Percentiles rank a stretch among this genome's conserved stretches.
Evolutionary conservation across 176 grass and related monocot genomes (phyloP).

Genomic region (Lolium multiflorum): DNA sequence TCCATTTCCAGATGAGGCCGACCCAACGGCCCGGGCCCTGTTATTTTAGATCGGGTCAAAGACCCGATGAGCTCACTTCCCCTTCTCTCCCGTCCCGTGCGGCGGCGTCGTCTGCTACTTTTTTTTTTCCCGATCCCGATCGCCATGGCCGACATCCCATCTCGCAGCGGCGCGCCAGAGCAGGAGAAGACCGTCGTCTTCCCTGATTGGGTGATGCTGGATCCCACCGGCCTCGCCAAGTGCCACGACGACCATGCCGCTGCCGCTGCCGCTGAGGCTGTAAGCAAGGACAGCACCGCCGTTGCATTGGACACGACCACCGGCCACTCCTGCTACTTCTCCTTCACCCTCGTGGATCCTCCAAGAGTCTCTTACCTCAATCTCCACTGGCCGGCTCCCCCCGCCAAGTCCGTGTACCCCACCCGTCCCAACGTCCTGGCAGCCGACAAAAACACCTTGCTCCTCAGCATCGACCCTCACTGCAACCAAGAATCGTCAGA

Average conservation of each 20-base stretch:
- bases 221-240: not conserved
- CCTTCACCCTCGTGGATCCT: not conserved
- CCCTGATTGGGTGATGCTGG: not conserved
- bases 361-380: not conserved
- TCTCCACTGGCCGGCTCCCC: not conserved
- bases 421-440: not conserved
- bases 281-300: not conserved
- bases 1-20: too few species aligned
- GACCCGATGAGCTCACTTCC: too few species aligned
- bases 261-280: too few species aligned
- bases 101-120: too few species aligned
- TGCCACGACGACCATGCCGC: not conserved
- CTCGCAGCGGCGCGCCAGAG: not conserved
- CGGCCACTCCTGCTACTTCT: not conserved
- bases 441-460: not conserved
- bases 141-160: too few species aligned
- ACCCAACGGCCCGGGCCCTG: too few species aligned
- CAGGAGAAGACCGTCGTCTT: not conserved
- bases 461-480: not conserved
- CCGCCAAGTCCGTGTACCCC: too few species aligned
- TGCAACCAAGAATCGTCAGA: not conserved
- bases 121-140: too few species aligned
- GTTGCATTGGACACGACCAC: not conserved
- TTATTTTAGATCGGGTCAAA: too few species aligned
- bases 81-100: too few species aligned